Base-by-base conservation (phyloP, 805 yeast genomes). In the Starmerella floris region DNA sequence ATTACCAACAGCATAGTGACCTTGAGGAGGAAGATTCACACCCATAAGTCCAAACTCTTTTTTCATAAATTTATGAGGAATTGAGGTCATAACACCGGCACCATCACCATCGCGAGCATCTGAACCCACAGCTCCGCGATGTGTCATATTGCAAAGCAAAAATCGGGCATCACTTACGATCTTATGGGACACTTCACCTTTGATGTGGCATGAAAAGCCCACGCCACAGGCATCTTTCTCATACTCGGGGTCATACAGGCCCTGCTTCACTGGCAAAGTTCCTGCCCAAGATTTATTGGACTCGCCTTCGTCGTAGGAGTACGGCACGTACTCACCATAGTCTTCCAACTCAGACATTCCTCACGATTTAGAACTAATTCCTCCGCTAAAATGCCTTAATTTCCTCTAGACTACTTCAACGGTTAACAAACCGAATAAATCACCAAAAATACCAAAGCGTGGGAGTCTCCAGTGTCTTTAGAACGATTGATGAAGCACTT, bases 191-290 rank as follows among this genome's bases (percentile, higher is more conserved):
- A 77, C 73, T 25, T 69, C 60, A 44, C 96, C 96, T 62, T 85
- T 83, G 66, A 87, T 80, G 67, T 88, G 83, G 62, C 96, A 83
- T 37, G 94, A 83, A 64, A 88, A 88, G 49, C 98, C 98, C 39
- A 91, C 97, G 67, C 98, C 98, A 72, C 98, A 88, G 38, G 96
- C 95, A 59, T 88, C 98, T 57, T 84, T 83, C 62, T 88, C 98
- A 55, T 70, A 74, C 44, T 82, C 91, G 10, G 97, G 98, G 62
- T 91, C 83, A 64, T 88, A 88, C 41, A 88, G 76, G 30, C 95
- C 97, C 64, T 85, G 79, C 52, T 77, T 76, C 35, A 74, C 72
- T 37, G 97, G 97, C 51, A 88, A 69, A 9, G 91, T 72, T 37
- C 80, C 75, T 21, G 96, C 96, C 97, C 97, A 88, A 3, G 95